Evolutionary conservation across 2,329 filamentous ascomycete genomes (phyloP).

Genomic region (Diaporthe citrichinensis): DNA sequence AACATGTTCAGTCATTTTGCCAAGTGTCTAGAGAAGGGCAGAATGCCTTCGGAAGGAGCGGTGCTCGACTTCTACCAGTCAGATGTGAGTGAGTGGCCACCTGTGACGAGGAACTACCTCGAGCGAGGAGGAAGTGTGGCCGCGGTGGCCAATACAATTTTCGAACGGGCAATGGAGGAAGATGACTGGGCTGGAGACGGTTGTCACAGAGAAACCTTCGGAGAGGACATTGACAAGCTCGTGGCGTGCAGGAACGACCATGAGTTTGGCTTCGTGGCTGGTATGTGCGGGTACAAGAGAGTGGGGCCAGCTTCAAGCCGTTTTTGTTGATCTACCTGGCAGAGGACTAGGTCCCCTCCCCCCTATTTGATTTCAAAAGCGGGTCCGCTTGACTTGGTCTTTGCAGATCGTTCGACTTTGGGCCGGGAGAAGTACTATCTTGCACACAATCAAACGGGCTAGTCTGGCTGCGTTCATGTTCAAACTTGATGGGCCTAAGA

Average conservation of each 20-base stretch:
- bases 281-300: constrained; percentile 25
- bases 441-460: too few species aligned
- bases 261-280: constrained; percentile 52
- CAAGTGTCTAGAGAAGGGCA: not conserved
- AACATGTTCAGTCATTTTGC: constrained; percentile 14
- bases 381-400: too few species aligned
- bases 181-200: constrained; percentile 22
- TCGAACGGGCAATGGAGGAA: constrained; percentile 42
- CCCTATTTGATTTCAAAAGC: too few species aligned
- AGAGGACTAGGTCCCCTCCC: not conserved
- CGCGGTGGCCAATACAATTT: constrained; percentile 47
- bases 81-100: constrained; percentile 47
- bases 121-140: constrained; percentile 49
- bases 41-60: not conserved
- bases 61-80: not conserved
- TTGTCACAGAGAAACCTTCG: not conserved
- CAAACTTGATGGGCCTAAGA: too few species aligned
- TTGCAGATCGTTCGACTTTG: too few species aligned
- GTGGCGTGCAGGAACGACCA: constrained; percentile 53
- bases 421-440: too few species aligned
- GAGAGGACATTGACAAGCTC: constrained; percentile 43
- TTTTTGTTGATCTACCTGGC: not conserved
- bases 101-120: constrained; percentile 49
- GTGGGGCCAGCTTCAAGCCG: not conserved
- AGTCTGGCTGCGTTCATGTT: too few species aligned